Evolutionary conservation across 495 filamentous ascomycete species (phyloP).

Genomic region (Hypoxylon cercidicola): DNA sequence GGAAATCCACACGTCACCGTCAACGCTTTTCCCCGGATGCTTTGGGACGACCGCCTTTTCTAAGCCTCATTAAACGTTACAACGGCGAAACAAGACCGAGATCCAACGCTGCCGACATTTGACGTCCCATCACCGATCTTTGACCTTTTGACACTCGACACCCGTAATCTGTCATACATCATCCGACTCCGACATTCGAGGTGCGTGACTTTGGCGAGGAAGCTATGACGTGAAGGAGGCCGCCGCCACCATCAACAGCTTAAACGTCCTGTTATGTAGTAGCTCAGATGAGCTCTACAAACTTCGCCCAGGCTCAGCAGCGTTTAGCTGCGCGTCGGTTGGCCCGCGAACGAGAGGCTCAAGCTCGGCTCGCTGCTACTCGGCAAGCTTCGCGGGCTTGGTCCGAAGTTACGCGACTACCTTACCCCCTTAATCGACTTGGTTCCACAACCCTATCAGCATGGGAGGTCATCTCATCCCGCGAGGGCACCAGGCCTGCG

Average conservation of each 20-base stretch:
- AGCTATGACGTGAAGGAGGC: constrained; percentile 26
- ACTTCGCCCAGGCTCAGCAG: constrained; percentile 87
- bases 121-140: no score
- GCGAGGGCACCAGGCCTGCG: constrained; percentile 81
- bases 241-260: not conserved
- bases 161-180: no score
- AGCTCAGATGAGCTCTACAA: constrained; percentile 72
- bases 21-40: constrained; percentile 14
- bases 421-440: constrained; percentile 70
- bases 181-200: not conserved
- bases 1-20: constrained; percentile 33
- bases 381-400: constrained; percentile 68
- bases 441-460: constrained; percentile 64
- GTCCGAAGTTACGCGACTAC: constrained; percentile 66
- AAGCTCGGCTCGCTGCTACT: constrained; percentile 64
- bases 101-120: no score
- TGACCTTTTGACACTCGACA: no score
- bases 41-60: constrained; percentile 18
- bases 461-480: constrained; percentile 78
- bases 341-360: constrained; percentile 71
- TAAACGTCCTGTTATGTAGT: constrained; percentile 27
- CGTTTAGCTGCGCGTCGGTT: constrained; percentile 81
- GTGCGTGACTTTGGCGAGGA: not conserved
- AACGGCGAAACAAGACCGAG: constrained; percentile 4
- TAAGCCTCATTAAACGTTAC: constrained; percentile 44